Base-by-base conservation (phyloP, 257 asterid species). In the Fraxinus excelsior region DNA sequence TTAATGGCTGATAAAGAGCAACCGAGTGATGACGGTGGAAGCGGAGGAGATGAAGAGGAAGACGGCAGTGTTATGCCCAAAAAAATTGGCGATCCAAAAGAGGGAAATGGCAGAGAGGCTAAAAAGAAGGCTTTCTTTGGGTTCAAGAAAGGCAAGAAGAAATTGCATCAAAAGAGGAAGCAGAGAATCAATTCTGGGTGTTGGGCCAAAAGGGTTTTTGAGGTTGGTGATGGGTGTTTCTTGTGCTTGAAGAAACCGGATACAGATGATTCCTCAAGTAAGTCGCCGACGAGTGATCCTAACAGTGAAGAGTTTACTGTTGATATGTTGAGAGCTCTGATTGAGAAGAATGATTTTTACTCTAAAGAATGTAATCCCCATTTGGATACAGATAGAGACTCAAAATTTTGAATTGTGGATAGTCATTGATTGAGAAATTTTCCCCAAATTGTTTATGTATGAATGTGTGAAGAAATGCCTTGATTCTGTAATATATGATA, bases 281-380 rank as follows among this genome's bases (percentile, higher is more conserved):
- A 89, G 87, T 89, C 97, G 32, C 94, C 96, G 40, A 53, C 90
- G 7, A 91, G 98, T 81, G 98, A 95, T 74, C 98, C 99, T 79
- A 91, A 95, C 75, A 91, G 96, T 80, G 51, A 88, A 2, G 91
- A 79, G 74, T 95, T 93, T 85, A 83, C 81, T 19, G 85, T 79
- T 79, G 91, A 83, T 70, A 85, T 83, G 96, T 70, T 95, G 86
- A 87, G 90, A 78, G 79, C 79, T 80, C 84, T 95, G 53, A 88
- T 95, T 76, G 97, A 95, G 81, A 89, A 87, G 79, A 95, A 93
- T 83, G 96, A 90, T 84, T 95, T 93, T 87, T 87, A 83, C 83
- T 85, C 91, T 18, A 65, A 78, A 32, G 99, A 95, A 60, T 89
- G 97, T 85, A 90, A 90, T 84, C 84, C 99, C 66, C 96, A 91